Conservation (phyloP, 2,329 filamentous ascomycete genomes). For the Colletotrichum scovillei region DNA sequence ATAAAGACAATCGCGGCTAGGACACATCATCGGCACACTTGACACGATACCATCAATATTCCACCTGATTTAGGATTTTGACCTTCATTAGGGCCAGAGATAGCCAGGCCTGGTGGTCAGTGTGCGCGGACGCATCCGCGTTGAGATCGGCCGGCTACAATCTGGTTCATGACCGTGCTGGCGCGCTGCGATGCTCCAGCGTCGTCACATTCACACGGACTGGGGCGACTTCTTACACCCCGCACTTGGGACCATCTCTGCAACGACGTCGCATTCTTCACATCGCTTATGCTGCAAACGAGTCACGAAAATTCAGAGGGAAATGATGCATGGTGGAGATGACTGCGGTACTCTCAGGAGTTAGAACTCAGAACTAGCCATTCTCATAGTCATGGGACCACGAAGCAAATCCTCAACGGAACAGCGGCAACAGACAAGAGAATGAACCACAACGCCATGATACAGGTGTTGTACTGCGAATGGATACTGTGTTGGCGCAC, state of each 20-base stretch:
- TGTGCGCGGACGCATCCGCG: slow-evolving; percentile 24
- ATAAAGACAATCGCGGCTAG: not conserved
- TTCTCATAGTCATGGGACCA: slow-evolving; percentile 2
- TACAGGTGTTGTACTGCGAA: not conserved
- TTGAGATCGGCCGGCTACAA: slow-evolving; percentile 28
- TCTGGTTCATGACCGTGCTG: slow-evolving; percentile 13
- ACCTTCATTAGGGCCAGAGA: not conserved
- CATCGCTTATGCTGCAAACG: slow-evolving; percentile 28
- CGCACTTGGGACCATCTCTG: slow-evolving; percentile 21
- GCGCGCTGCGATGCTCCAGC: slow-evolving; percentile 7
- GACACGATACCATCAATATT: not conserved
- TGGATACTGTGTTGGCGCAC: not conserved
- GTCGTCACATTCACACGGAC: slow-evolving; percentile 15
- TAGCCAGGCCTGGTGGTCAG: not conserved
- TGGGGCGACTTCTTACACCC: slow-evolving; percentile 8
- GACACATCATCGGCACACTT: not conserved
- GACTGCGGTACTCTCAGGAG: not conserved
- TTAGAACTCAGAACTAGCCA: not conserved
- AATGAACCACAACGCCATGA: not conserved
- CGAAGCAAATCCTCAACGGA: not conserved
- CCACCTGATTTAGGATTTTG: not conserved
- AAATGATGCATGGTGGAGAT: slow-evolving; percentile 5
- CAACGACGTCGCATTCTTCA: slow-evolving; percentile 31
- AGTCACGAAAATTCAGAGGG: slow-evolving; percentile 10
- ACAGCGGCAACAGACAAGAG: not conserved